Base-by-base conservation (phyloP, 164 flowering plant genomes). In the Santalum album region DNA sequence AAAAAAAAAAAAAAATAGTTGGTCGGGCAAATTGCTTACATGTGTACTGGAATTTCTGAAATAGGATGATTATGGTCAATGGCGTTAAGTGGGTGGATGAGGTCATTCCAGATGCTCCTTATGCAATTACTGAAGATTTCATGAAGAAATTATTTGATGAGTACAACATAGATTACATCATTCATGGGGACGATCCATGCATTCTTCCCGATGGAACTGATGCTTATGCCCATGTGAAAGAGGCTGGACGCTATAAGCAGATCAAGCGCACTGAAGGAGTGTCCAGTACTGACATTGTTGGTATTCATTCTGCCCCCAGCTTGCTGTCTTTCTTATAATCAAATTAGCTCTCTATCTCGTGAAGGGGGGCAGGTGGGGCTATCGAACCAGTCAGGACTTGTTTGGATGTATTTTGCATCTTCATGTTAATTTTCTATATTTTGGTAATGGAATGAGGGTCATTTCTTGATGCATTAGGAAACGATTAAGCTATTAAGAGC, bases 201-300 rank as follows among this genome's bases (percentile, higher is more conserved):
- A 68, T 85, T 67, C 96, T 94, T 62, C 99, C 97, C 35, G 97
- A 90, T 74, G 99, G 97, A 45, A 72, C 84, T 56, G 99, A 94
- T 78, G 99, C 99, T 36, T 94, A 94, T 77, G 96, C 90, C 21
- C 90, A 81, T 55, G 99, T 97, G 7, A 94, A 90, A 81, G 87
- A 83, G 73, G 97, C 83, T 60, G 99, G 96, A 52, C 96, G 97
- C 47, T 94, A 80, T 73, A 94, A 87, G 73, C 97, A 94, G 72
- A 94, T 94, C 61, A 94, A 94, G 72, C 96, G 99, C 20, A 94
- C 97, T 1, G 99, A 94, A 77, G 99, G 99, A 40, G 97, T 94
- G 20, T 94, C 99, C 15, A 94, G 97, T 82, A 94, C 99, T 7
- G 97, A 94, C 57, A 89, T 94, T 62, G 99, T 94, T 75, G 97